Conservation (phyloP, 495 filamentous ascomycete species). For the Trichoderma orchidacearum region DNA sequence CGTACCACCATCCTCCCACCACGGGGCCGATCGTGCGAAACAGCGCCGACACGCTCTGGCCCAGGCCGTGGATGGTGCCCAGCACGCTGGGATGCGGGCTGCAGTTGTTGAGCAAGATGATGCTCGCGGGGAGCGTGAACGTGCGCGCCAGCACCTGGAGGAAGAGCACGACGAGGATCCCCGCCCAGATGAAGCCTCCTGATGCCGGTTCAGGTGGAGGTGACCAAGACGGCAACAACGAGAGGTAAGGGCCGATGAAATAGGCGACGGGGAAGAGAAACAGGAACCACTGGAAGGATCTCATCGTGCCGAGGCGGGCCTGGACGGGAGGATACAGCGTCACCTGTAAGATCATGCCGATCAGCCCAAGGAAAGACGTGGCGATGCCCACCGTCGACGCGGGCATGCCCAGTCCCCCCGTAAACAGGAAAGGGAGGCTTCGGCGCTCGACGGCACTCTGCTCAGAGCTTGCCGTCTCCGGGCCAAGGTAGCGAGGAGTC, state of each 20-base stretch:
- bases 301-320: constrained; percentile 51
- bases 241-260: constrained; percentile 55
- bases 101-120: constrained; percentile 75
- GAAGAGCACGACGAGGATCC: constrained; percentile 52
- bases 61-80: constrained; percentile 72
- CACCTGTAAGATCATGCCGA: constrained; percentile 67
- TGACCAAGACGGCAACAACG: constrained; percentile 49
- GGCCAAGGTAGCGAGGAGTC: constrained; percentile 30
- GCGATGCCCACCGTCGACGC: constrained; percentile 66
- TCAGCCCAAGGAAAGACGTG: constrained; percentile 61
- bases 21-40: constrained; percentile 66
- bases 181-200: constrained; percentile 52
- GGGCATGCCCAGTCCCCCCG: constrained; percentile 65
- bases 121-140: constrained; percentile 65
- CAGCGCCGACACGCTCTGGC: constrained; percentile 56
- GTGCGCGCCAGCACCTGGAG: constrained; percentile 66
- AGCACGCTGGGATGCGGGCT: constrained; percentile 69
- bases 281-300: constrained; percentile 54
- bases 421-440: constrained; percentile 50
- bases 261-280: constrained; percentile 65
- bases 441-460: not conserved
- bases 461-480: constrained; percentile 20
- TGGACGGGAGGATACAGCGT: constrained; percentile 61
- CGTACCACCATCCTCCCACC: constrained; percentile 57
- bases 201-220: constrained; percentile 48